phyloP scores from a whole-genome alignment of 106 monocot species.

The Allium cepa region DNA sequence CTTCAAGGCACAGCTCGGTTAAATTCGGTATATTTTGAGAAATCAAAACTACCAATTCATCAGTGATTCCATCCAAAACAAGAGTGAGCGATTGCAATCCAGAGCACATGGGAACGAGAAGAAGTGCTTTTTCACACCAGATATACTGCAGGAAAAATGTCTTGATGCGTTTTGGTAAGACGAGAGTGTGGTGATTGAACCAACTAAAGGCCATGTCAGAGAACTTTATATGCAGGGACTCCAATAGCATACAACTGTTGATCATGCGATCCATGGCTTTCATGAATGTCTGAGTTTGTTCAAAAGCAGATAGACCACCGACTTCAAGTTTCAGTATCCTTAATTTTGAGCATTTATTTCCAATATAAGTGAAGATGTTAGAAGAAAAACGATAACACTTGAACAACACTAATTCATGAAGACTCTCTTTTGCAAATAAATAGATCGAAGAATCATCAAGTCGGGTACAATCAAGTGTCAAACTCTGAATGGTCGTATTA shows the following conservation, averaged over 20 bases:
- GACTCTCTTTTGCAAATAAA: conserved; percentile 43
- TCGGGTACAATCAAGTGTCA: conserved; percentile 54
- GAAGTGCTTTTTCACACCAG: conserved; percentile 19
- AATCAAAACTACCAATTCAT: conserved; percentile 41
- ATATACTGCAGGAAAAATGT: conserved; percentile 46
- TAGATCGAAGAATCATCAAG: conserved; percentile 52
- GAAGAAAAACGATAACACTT: conserved; percentile 54
- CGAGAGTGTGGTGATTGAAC: conserved; percentile 7
- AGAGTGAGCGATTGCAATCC: conserved; percentile 58
- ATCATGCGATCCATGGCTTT: conserved; percentile 37
- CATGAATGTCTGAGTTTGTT: conserved; percentile 11
- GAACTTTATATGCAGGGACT: conserved; percentile 64
- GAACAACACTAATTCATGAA: conserved; percentile 61
- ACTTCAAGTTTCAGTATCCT: conserved; percentile 57
- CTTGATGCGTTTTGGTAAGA: conserved; percentile 39
- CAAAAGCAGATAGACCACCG: conserved; percentile 5
- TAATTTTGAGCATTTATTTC: conserved; percentile 47
- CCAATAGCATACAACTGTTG: conserved; percentile 38
- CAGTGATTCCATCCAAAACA: conserved; percentile 54
- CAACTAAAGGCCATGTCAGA: conserved; percentile 1
- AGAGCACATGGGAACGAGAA: conserved; percentile 11
- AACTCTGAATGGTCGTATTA: conserved; percentile 31
- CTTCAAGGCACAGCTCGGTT: conserved; percentile 66
- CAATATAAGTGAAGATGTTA: conserved; percentile 37
- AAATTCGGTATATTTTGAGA: conserved; percentile 35